Base-by-base conservation (phyloP, 2,329 filamentous ascomycete genomes). In the Arthrinium phaeospermum region DNA sequence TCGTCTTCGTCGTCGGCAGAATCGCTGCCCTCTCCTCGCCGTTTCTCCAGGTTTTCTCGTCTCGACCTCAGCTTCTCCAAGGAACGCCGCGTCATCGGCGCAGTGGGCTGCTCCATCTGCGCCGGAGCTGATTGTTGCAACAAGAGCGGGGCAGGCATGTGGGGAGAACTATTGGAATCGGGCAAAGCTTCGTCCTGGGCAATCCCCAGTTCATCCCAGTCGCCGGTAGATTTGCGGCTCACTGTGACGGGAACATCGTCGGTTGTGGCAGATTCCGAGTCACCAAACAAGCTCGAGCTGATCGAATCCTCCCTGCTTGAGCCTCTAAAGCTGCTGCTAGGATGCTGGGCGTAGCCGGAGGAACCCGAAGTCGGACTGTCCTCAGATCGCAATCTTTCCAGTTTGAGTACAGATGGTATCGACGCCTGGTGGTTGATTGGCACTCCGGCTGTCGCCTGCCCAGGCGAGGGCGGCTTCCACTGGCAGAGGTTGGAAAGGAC, bases 1-100 rank as follows among this genome's bases (percentile, higher is more conserved):
- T 98, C 95, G 75, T 98, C 96, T 82, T 98, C 96, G 77, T 98
- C 96, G 78, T 98, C 96, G 5, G 95, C 95, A 44, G 94, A 97
- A 78, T 98, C 96, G 71, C 86, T 89, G 47, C 93, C 91, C 77
- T 97, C 94, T 49, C 91, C 84, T 22, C 90, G 89, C 64, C 91
- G 89, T 77, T 90, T 94, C 78, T 97, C 94, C 46, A 94, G 83
- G 8, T 91, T 91, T 75, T 95, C 93, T 45, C 92, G 90, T 81
- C 93, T 96, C 3, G 90, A 90, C 75, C 90, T 91, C 34, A 95
- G 89, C 75, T 92, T 91, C 78, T 97, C 94, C 1, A 91, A 86
- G 4, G 93, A 94, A 37, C 91, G 91, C 74, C 89, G 89, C 37
- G 90, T 86, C 1, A 85, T 83, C 0, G 85, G 81, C 53, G 82